These are phyloP conservation scores for Draba incana DNA, from an alignment of 345 rosid genomes.

Conservation along the genomic window DNA sequence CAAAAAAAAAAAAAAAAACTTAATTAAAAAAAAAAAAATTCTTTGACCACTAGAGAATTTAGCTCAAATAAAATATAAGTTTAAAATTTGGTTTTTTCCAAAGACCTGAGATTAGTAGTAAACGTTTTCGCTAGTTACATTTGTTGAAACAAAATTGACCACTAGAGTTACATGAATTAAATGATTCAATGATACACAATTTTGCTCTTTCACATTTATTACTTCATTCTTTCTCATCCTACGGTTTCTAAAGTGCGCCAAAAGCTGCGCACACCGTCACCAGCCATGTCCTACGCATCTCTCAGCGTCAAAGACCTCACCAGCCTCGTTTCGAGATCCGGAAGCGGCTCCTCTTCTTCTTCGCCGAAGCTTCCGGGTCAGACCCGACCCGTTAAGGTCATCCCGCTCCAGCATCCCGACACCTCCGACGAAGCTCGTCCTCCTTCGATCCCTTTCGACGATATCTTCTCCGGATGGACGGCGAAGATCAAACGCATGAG, in stretches of 20 bases:
- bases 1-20: no score
- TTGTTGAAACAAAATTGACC: slow-evolving; percentile 4
- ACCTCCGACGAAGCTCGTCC: slow-evolving; percentile 42
- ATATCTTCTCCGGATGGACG: slow-evolving; percentile 49
- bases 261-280: slow-evolving; percentile 6
- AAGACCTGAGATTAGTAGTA: no score
- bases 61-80: no score
- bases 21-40: no score
- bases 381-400: slow-evolving; percentile 73
- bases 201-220: not conserved
- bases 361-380: slow-evolving; percentile 30
- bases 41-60: no score
- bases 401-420: slow-evolving; percentile 76
- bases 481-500: slow-evolving; percentile 59
- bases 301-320: slow-evolving; percentile 47
- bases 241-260: slow-evolving; percentile 28
- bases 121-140: no score
- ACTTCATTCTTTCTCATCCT: slow-evolving; percentile 19
- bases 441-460: slow-evolving; percentile 39
- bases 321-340: slow-evolving; percentile 36
- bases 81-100: no score
- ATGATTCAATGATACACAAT: not conserved
- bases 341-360: slow-evolving; percentile 43
- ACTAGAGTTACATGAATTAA: not conserved
- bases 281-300: slow-evolving; percentile 44